A percentile compares a stretch with the other conserved stretches of the same genome.
Evolutionary conservation across 192 early-diverging fungal species (phyloP).

Genomic region (Coemansia sp.): DNA sequence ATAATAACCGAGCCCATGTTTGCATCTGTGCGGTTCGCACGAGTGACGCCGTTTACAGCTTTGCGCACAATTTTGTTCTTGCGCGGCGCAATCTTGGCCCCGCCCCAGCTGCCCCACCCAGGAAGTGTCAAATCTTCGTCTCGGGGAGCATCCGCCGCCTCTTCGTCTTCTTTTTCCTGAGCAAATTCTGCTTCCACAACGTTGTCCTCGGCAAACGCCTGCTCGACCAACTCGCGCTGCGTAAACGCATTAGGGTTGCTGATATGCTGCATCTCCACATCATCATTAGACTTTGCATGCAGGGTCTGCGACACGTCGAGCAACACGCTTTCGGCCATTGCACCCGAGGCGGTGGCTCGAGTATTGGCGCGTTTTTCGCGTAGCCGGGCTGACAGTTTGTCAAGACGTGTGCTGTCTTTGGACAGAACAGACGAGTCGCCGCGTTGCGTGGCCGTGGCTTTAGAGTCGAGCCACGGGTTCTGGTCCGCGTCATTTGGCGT

Average conservation of each 20-base stretch:
- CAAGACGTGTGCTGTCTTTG: constrained; percentile 60
- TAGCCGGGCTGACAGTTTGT: constrained; percentile 67
- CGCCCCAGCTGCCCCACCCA: constrained; percentile 92
- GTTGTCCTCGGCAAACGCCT: constrained; percentile 95
- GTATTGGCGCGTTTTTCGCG: constrained; percentile 58
- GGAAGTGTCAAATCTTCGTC: constrained; percentile 83
- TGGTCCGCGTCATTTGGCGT: constrained; percentile 27
- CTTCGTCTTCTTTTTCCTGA: constrained; percentile 71
- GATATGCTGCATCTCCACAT: constrained; percentile 19
- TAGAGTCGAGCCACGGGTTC: constrained; percentile 80
- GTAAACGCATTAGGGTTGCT: constrained; percentile 59
- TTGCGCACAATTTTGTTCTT: constrained; percentile 63
- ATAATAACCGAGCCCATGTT: constrained; percentile 76
- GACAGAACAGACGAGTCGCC: constrained; percentile 51
- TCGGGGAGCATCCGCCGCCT: constrained; percentile 75
- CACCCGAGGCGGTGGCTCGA: constrained; percentile 8
- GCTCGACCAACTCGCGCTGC: constrained; percentile 82
- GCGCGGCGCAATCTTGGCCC: constrained; percentile 62
- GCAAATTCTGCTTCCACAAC: constrained; percentile 86
- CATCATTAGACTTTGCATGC: constrained; percentile 5
- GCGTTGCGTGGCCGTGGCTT: constrained; percentile 41
- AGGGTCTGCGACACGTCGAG: constrained; percentile 69
- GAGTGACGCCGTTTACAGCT: constrained; percentile 27
- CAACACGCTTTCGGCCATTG: constrained; percentile 57
- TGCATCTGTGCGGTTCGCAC: constrained; percentile 24